Conservation (phyloP, 2,329 filamentous ascomycete genomes). For the Fusarium sp. region DNA sequence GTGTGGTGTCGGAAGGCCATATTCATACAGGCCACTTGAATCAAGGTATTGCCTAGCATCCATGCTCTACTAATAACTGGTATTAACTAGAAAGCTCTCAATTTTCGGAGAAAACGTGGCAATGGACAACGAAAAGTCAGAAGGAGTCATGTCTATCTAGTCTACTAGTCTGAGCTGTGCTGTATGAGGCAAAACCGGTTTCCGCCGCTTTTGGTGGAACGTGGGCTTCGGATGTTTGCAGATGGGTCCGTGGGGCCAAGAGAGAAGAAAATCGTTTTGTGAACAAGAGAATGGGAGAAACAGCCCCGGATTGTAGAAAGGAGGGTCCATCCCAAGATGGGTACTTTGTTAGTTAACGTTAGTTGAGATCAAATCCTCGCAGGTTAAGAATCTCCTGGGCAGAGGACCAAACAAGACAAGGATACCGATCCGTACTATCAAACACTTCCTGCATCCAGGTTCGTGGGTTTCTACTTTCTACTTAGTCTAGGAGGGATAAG, state of each 20-base stretch:
- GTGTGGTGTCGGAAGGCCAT: background rate
- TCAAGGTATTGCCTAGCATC: background rate
- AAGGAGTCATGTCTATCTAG: background rate
- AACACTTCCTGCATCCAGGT: conserved; percentile 39
- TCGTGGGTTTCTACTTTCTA: conserved; percentile 28
- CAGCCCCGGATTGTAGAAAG: background rate
- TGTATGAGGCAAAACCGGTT: conserved; percentile 38
- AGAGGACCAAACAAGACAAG: conserved; percentile 16
- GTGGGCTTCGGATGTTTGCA: conserved; percentile 35
- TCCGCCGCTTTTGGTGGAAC: conserved; percentile 32
- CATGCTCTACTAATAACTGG: background rate
- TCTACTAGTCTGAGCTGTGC: conserved; percentile 5
- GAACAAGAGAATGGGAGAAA: conserved; percentile 5
- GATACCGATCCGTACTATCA: conserved; percentile 5
- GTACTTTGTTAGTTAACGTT: background rate
- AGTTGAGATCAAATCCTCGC: background rate
- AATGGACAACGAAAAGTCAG: background rate
- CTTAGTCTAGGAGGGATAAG: conserved; percentile 11
- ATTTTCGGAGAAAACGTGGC: background rate
- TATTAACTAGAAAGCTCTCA: background rate
- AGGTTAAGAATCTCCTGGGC: background rate
- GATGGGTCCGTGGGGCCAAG: conserved; percentile 30
- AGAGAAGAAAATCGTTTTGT: conserved; percentile 23
- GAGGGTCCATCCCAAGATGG: conserved; percentile 1
- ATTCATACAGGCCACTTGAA: background rate